Evolutionary conservation across 1,284 basidiomycete genomes (phyloP).

Genomic region (Ganoderma lingzhi): DNA sequence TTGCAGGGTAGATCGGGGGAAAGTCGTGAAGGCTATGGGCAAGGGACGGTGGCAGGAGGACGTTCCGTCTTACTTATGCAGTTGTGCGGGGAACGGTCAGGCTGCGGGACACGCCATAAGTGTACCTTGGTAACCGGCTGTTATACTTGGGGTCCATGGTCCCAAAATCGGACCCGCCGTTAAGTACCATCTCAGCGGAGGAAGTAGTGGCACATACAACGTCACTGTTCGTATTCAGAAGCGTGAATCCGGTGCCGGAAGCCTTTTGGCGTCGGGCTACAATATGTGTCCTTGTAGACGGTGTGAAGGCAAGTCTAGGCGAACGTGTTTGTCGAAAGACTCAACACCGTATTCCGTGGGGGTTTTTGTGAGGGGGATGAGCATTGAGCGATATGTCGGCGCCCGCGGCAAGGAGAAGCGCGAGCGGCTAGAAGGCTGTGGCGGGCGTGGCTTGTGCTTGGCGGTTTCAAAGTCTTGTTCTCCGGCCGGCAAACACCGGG

Average conservation of each 20-base stretch:
- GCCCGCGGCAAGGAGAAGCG: background rate
- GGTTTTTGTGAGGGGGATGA: background rate
- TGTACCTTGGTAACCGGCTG: slow-evolving; percentile 17
- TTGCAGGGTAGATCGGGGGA: background rate
- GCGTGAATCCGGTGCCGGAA: background rate
- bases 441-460: background rate
- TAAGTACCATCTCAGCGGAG: background rate
- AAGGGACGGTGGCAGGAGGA: background rate
- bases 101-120: background rate
- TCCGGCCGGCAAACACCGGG: background rate
- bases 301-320: background rate
- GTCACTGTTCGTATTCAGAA: background rate
- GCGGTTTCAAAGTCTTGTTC: slow-evolving; percentile 1
- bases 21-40: background rate
- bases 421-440: background rate
- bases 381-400: background rate
- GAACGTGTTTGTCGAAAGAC: background rate
- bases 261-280: background rate
- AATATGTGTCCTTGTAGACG: background rate
- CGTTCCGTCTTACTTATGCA: background rate
- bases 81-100: background rate
- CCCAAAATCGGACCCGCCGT: background rate
- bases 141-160: background rate
- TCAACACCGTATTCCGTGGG: background rate
- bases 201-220: background rate